A percentile compares a stretch with the other conserved stretches of the same genome.
These are phyloP conservation scores for Ophiostoma tasmaniense DNA, from an alignment of 2,329 filamentous ascomycete species.

Conservation along the genomic window DNA sequence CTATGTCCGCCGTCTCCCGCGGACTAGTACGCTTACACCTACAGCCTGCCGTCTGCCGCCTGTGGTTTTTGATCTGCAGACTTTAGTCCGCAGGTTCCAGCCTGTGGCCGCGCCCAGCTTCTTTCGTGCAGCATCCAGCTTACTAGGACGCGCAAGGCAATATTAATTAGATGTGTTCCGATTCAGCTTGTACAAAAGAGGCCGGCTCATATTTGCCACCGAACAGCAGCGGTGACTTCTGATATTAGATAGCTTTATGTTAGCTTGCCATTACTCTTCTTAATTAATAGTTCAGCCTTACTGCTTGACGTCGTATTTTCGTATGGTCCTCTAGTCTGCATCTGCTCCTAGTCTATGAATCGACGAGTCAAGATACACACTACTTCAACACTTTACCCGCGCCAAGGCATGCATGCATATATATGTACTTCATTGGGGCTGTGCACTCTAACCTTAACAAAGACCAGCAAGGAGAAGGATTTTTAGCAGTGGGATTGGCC, in stretches of 20 bases:
- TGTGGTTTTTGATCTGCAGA: not conserved
- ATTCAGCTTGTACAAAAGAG: not conserved
- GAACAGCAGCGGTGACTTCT: not conserved
- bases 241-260: too few species aligned
- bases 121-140: not conserved
- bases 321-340: not conserved
- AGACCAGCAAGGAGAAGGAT: not conserved
- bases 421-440: not conserved
- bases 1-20: not conserved
- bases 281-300: not conserved
- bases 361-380: not conserved
- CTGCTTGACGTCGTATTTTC: not conserved
- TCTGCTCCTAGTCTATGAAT: too few species aligned
- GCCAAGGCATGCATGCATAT: constrained; percentile 5
- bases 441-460: not conserved
- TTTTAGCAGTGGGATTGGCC: not conserved
- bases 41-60: not conserved
- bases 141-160: not conserved
- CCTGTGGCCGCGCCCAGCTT: not conserved
- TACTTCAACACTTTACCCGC: not conserved
- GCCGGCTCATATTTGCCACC: not conserved
- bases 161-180: not conserved
- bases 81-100: not conserved
- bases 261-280: not conserved
- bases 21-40: not conserved